phyloP scores from a whole-genome alignment of 2,329 filamentous ascomycete species.

The Paracoccidioides lutzii region DNA sequence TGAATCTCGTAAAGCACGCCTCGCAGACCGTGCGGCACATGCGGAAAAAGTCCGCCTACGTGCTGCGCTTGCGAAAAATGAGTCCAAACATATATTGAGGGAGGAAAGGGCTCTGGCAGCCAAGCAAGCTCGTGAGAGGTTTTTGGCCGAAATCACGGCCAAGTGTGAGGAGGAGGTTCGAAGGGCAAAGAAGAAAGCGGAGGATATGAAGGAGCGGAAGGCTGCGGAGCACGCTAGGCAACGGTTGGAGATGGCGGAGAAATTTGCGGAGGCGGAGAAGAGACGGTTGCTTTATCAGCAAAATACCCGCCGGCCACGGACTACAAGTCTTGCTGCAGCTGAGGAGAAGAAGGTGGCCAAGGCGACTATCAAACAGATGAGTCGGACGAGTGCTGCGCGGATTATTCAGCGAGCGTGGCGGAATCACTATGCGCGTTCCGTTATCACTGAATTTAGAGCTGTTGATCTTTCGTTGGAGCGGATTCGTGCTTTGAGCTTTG shows the following conservation, averaged over 20 bases:
- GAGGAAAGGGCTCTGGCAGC: constrained; percentile 52
- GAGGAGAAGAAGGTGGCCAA: constrained; percentile 32
- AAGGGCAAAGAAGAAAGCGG: constrained; percentile 52
- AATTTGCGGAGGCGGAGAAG: constrained; percentile 50
- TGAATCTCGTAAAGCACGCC: constrained; percentile 49
- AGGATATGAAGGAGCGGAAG: constrained; percentile 52
- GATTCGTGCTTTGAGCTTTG: constrained; percentile 43
- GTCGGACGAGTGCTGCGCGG: constrained; percentile 41
- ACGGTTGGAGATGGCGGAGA: constrained; percentile 51
- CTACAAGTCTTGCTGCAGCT: constrained; percentile 36
- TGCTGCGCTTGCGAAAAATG: constrained; percentile 48
- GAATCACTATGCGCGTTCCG: constrained; percentile 34
- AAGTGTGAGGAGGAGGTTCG: constrained; percentile 54
- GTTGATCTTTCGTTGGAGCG: constrained; percentile 42
- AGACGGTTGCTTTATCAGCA: constrained; percentile 39
- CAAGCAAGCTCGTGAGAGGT: constrained; percentile 49
- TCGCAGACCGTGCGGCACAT: constrained; percentile 52
- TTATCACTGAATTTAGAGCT: constrained; percentile 39
- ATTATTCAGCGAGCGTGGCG: constrained; percentile 49
- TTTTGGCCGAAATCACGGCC: constrained; percentile 51
- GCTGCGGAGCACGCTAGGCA: constrained; percentile 48
- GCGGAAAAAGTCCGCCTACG: constrained; percentile 53
- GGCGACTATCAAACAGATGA: constrained; percentile 27
- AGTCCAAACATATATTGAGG: constrained; percentile 42
- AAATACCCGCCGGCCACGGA: constrained; percentile 38